Evolutionary conservation across 2,329 filamentous ascomycete genomes (phyloP).

Genomic region (Aspergillus pseudoglaucus): DNA sequence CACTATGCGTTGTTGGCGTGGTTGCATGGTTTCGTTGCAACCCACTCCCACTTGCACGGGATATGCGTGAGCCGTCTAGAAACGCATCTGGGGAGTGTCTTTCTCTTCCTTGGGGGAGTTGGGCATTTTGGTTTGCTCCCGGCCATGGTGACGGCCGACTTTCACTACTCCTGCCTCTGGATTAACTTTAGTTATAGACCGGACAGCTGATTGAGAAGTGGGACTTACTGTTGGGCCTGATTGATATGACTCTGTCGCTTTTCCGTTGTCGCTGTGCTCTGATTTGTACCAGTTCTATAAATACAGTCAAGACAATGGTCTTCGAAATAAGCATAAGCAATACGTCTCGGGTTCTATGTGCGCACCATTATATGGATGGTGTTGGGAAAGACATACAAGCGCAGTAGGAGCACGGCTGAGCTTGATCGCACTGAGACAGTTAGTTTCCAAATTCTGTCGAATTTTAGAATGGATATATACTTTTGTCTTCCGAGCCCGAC

Average conservation of each 20-base stretch:
- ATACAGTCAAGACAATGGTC: conserved; percentile 14
- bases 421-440: conserved; percentile 11
- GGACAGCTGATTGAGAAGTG: neutral
- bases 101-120: neutral
- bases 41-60: neutral
- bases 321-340: conserved; percentile 1
- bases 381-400: conserved; percentile 10
- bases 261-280: conserved; percentile 1
- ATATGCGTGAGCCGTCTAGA: neutral
- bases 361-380: neutral
- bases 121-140: conserved; percentile 2
- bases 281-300: conserved; percentile 5
- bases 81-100: neutral
- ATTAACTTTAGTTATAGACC: neutral
- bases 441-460: too few species aligned
- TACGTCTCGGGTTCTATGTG: neutral
- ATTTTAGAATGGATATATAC: conserved; percentile 4
- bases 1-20: neutral
- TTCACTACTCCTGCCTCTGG: neutral
- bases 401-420: conserved; percentile 14
- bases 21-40: neutral
- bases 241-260: conserved; percentile 6
- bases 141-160: conserved; percentile 10
- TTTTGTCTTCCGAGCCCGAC: conserved; percentile 19
- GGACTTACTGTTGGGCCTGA: conserved; percentile 4